Evolutionary conservation across 768 basidiomycete genomes (phyloP).

Genomic region (Termitomyces sp.): DNA sequence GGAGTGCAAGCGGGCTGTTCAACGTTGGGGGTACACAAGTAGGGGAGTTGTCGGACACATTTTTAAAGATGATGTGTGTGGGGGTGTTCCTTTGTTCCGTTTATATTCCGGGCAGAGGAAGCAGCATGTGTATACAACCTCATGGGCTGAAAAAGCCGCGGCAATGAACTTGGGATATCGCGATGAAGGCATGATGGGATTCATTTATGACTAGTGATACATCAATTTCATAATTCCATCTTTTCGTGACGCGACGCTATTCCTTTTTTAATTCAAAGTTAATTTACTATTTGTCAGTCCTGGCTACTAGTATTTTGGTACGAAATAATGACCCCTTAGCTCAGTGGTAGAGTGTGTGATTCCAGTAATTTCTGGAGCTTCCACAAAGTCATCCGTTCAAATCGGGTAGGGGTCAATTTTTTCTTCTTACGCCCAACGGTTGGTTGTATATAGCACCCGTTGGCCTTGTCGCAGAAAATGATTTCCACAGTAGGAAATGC

Average conservation of each 20-base stretch:
- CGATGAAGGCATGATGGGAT: background rate
- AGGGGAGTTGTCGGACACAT: constrained; percentile 1
- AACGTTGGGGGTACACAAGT: constrained; percentile 3
- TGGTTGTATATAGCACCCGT: too few relatives aligned
- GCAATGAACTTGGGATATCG: background rate
- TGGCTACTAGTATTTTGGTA: too few relatives aligned
- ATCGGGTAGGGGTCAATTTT: constrained; percentile 29
- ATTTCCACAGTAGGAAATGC: too few relatives aligned
- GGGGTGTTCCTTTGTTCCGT: constrained; percentile 5
- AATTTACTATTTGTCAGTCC: too few relatives aligned
- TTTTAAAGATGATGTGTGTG: background rate
- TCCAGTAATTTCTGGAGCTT: constrained; percentile 18
- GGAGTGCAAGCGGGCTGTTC: constrained; percentile 1
- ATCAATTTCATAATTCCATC: too few relatives aligned
- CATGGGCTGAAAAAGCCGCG: background rate
- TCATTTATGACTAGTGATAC: background rate
- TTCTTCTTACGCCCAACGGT: background rate
- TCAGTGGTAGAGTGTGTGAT: constrained; percentile 19
- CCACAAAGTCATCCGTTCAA: constrained; percentile 41
- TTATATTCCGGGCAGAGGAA: constrained; percentile 1
- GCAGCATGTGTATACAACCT: constrained; percentile 6
- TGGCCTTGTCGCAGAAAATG: too few relatives aligned
- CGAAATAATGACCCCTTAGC: constrained; percentile 16
- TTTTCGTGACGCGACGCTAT: too few relatives aligned
- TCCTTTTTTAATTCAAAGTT: too few relatives aligned